Evolutionary conservation across 2,329 filamentous ascomycete genomes (phyloP), one percentile per base, ranked within the genome.

Genomic region (Aaosphaeria arxii): DNA sequence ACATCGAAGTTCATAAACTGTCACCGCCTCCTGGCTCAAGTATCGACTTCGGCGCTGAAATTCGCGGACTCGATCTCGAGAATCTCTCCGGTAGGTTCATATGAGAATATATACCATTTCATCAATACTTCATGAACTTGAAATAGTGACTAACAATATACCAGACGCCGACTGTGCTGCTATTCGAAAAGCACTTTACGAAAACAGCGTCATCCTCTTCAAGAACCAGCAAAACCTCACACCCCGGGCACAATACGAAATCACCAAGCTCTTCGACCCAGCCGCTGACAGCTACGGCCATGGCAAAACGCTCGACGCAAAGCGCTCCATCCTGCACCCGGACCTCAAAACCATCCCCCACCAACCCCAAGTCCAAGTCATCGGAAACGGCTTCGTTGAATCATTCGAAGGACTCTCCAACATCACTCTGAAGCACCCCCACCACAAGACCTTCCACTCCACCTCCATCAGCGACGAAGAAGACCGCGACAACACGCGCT

Each of bases 331-430:
- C 58, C 77, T 91, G 13, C 87, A 91, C 62, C 88, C 88, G 0
- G 88, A 91, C 58, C 77, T 91, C 13, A 90, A 91, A 73, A 91
- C 88, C 0, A 82, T 91, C 39, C 87, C 88, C 0, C 84, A 89
- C 57, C 88, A 91, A 65, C 86, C 88, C 0, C 87, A 91, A 65
- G 85, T 89, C 1, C 88, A 91, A 61, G 84, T 91, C 46, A 91
- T 91, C 51, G 88, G 88, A 38, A 89, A 91, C 60, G 88, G 88
- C 5, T 78, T 80, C 42, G 78, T 91, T 1, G 66, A 78, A 1
- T 78, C 81, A 31, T 91, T 89, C 58, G 87, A 91, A 63, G 88
- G 87, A 1, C 73, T 91, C 7, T 71, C 78, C 55, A 76, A 90
- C 63, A 79, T 91, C 53, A 81, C 74, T 32, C 78, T 91, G 31